phyloP scores from a whole-genome alignment of 306 rosid genomes.

The Leucaena leucocephala region DNA sequence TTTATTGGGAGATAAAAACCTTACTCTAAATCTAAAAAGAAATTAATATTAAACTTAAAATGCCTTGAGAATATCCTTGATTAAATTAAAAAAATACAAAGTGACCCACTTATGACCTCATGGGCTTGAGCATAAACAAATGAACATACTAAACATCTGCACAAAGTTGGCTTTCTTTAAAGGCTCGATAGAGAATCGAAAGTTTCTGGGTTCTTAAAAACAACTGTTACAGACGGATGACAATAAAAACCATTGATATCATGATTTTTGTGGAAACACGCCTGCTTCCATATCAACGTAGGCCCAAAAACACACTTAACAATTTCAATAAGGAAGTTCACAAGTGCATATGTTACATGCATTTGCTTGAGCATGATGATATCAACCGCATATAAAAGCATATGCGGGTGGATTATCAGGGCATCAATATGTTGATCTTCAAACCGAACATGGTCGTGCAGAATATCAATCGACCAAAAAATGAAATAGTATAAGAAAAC shows the following conservation, averaged over 20 bases:
- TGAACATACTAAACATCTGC: background rate
- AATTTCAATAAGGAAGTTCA: background rate
- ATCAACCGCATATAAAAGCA: background rate
- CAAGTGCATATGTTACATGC: background rate
- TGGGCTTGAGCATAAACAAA: background rate
- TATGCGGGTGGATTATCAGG: background rate
- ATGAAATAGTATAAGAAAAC: background rate
- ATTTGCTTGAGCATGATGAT: background rate
- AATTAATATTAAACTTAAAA: too few relatives aligned
- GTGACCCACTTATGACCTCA: background rate
- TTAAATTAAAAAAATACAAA: too few relatives aligned
- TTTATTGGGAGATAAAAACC: too few relatives aligned
- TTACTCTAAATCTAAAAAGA: too few relatives aligned
- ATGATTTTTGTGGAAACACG: background rate
- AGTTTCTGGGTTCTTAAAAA: too few relatives aligned
- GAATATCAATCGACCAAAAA: background rate
- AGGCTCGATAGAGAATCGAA: too few relatives aligned
- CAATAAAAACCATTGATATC: too few relatives aligned
- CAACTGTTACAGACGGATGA: too few relatives aligned
- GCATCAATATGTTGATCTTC: background rate
- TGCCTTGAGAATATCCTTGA: too few relatives aligned
- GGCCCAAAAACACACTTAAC: background rate
- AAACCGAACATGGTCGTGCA: background rate
- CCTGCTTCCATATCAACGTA: background rate
- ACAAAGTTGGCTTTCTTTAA: background rate